These are phyloP conservation scores for Santalum album DNA, from an alignment of 164 flowering plant genomes.

Conservation along the genomic window DNA sequence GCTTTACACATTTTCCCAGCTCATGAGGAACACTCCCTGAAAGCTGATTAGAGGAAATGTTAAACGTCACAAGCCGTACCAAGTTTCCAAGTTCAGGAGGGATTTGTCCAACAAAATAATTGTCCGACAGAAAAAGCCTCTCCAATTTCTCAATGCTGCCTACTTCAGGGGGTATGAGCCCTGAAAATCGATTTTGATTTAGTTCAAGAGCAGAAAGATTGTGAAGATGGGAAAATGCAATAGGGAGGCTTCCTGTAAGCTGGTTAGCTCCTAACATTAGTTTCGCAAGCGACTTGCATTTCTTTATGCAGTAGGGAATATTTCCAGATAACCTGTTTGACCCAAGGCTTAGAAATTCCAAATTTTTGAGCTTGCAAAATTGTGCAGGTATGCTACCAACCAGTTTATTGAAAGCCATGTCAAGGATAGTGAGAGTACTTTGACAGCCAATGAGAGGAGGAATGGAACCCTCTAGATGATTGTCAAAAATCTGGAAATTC, in stretches of 20 bases:
- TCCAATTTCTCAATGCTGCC: slow-evolving; percentile 36
- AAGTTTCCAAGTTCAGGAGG: slow-evolving; percentile 41
- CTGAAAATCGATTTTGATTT: slow-evolving; percentile 38
- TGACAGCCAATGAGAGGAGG: slow-evolving; percentile 36
- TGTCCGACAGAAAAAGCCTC: slow-evolving; percentile 35
- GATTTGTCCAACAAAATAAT: slow-evolving; percentile 31
- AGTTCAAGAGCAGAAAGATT: slow-evolving; percentile 39
- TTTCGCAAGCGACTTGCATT: slow-evolving; percentile 39
- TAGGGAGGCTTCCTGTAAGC: slow-evolving; percentile 63
- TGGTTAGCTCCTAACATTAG: slow-evolving; percentile 30
- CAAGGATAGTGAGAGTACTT: slow-evolving; percentile 30
- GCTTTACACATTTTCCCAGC: slow-evolving; percentile 34
- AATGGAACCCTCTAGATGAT: slow-evolving; percentile 35
- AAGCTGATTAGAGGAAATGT: slow-evolving; percentile 41
- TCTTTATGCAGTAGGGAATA: slow-evolving; percentile 38
- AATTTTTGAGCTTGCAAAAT: slow-evolving; percentile 42
- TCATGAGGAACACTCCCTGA: slow-evolving; percentile 40
- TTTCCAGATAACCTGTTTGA: slow-evolving; percentile 41
- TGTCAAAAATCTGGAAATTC: slow-evolving; percentile 40
- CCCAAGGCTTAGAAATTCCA: slow-evolving; percentile 44
- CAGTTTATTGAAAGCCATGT: slow-evolving; percentile 59
- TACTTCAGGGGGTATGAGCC: slow-evolving; percentile 35
- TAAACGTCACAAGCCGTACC: slow-evolving; percentile 34
- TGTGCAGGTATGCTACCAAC: slow-evolving; percentile 54
- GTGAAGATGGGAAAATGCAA: slow-evolving; percentile 35